Percentiles rank a stretch among this genome's conserved stretches.
Conservation (phyloP, 73 alveolate species). For the Breviolum minutum region DNA sequence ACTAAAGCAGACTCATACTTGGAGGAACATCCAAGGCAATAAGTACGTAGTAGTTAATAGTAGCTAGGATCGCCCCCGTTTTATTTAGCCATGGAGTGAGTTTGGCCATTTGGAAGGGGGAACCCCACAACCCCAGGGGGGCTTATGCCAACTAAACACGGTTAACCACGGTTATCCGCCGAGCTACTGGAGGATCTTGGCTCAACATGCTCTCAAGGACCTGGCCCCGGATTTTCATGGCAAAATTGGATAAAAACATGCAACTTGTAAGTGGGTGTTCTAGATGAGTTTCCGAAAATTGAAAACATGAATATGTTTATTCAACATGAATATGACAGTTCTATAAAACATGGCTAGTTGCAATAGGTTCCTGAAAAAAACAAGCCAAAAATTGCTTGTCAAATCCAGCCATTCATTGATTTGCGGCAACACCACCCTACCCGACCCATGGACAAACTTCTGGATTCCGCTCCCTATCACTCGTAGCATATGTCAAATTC, state of each 20-base stretch:
- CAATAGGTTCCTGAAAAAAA: no score
- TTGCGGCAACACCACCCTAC: no score
- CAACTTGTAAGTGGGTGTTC: not conserved
- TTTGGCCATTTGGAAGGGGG: no score
- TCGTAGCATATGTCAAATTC: no score
- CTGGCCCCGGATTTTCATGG: not conserved
- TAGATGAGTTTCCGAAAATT: no score
- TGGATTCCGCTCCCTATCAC: no score
- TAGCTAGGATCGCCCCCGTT: not conserved
- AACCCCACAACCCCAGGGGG: not conserved
- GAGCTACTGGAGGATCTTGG: constrained; percentile 63
- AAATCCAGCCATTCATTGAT: no score
- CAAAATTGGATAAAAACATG: no score
- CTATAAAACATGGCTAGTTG: not conserved
- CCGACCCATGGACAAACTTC: no score
- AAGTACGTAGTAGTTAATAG: not conserved
- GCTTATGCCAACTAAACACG: not conserved
- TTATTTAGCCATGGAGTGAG: no score
- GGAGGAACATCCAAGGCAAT: no score
- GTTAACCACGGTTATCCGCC: not conserved
- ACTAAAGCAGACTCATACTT: not conserved
- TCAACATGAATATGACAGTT: not conserved
- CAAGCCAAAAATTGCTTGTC: no score
- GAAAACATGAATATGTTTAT: not conserved
- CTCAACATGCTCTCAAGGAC: constrained; percentile 54